Evolutionary conservation across 2,329 filamentous ascomycete species (phyloP).

Genomic region (Passalora sequoiae): DNA sequence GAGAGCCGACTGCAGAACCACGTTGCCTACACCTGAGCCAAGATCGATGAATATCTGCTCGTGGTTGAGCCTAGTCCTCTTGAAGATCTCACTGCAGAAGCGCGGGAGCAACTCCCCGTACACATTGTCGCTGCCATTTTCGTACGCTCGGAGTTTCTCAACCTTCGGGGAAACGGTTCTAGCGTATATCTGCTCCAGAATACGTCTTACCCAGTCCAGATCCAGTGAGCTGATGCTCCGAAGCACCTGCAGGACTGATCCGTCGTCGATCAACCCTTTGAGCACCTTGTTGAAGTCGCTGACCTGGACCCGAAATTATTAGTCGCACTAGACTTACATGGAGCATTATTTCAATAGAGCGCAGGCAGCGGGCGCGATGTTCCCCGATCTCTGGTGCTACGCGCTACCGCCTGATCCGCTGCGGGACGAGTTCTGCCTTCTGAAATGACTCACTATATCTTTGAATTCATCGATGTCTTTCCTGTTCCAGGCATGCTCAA

Average conservation of each 20-base stretch:
- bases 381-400: no score
- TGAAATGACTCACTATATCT: conserved; percentile 60
- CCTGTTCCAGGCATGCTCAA: conserved; percentile 68
- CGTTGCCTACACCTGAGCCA: conserved; percentile 92
- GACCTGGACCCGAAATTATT: no score
- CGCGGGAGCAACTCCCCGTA: conserved; percentile 88
- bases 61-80: conserved; percentile 70
- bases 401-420: no score
- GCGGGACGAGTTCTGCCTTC: no score
- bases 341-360: no score
- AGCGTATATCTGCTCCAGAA: conserved; percentile 75
- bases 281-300: conserved; percentile 77
- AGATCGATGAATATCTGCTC: conserved; percentile 88
- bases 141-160: conserved; percentile 75
- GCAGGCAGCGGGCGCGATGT: no score
- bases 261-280: conserved; percentile 59
- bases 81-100: conserved; percentile 78
- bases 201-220: conserved; percentile 64
- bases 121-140: conserved; percentile 85
- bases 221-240: conserved; percentile 63
- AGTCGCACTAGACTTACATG: no score
- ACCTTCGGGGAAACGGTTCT: conserved; percentile 88
- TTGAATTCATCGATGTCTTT: conserved; percentile 64
- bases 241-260: conserved; percentile 67
- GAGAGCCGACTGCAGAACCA: conserved; percentile 86